Evolutionary conservation across 2,329 filamentous ascomycete genomes (phyloP), one percentile per base, ranked within the genome.

Genomic region (Colletotrichum sansevieriae): DNA sequence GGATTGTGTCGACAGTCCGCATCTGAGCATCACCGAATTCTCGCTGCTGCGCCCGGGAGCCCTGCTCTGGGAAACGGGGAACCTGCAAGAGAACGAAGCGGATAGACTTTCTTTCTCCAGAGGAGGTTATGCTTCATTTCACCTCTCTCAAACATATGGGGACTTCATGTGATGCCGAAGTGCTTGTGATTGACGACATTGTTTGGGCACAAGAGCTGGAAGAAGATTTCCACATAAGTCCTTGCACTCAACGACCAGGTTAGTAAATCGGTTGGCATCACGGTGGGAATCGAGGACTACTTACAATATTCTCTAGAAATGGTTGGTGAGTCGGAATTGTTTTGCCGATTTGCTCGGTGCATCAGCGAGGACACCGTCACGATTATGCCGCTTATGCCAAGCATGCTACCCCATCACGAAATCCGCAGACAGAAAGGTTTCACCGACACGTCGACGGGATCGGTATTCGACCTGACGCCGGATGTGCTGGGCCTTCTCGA

Each of bases 201-300:
- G 4, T 22, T 10, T 49, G 6, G 46, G 20, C 29, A 10, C 13
- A 4, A 6, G 4, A 2, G 0, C 3, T 4, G 0, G 25, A 22
- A 0, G 1, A 8, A 2, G 3, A 51, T 15, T 51, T 51, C 15
- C 10, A 4, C 2, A 18, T 51, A 15, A 7, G 0, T 2, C 6
- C 20, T 15, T 51, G 4, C 10, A 13, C 3, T 4, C 2, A 33
- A 5, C 4, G 1, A 3, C 22, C 25, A 11, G 47, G 47, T 29
- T 1, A 51, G 47, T 9, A 2, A n/a, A 11, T 46, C 18, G 13
- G 10, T 46, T 4, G 6, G n/a, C 11, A 7, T 22, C 9, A 12
- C 13, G 12, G 10, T 20, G 43, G 4, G 13, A 10, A 22, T 46
- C 7, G 29, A 29, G 29, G 1, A 8, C 8, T 46, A 13, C n/a